Evolutionary conservation across 305 asterid species (phyloP).

Genomic region (Fraxinus xanthoxyloides): DNA sequence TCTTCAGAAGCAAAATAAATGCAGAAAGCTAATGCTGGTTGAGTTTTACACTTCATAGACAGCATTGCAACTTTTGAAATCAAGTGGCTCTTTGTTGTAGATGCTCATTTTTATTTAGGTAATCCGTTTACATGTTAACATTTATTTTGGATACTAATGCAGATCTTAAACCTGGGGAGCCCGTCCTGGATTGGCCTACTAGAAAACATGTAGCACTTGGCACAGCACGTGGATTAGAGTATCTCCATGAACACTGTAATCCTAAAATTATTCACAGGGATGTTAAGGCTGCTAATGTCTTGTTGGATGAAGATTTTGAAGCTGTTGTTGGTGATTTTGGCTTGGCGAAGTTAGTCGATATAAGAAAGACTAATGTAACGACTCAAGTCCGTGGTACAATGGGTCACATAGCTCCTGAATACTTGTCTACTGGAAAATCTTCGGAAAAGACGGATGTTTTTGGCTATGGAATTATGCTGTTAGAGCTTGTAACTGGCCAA

Average conservation of each 20-base stretch:
- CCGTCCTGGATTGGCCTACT: constrained; percentile 71
- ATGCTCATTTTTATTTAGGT: not conserved
- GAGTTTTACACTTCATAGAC: not conserved
- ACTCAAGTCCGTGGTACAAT: constrained; percentile 95
- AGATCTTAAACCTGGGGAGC: constrained; percentile 80
- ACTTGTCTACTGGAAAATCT: constrained; percentile 84
- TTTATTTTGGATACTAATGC: constrained; percentile 25
- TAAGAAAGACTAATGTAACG: constrained; percentile 75
- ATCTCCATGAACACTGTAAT: constrained; percentile 84
- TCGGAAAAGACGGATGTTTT: constrained; percentile 80
- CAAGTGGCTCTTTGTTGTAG: not conserved
- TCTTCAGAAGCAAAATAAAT: not conserved
- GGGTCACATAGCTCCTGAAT: constrained; percentile 95
- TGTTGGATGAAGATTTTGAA: constrained; percentile 80
- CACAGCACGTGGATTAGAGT: constrained; percentile 87
- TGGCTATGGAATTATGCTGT: constrained; percentile 84
- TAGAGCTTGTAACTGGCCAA: constrained; percentile 88
- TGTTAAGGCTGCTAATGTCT: constrained; percentile 86
- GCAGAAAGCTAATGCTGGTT: not conserved
- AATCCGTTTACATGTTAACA: not conserved
- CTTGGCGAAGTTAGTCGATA: constrained; percentile 81
- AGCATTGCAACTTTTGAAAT: not conserved
- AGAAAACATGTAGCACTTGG: constrained; percentile 79
- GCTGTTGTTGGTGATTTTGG: constrained; percentile 96
- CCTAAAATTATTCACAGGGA: constrained; percentile 92